Percentiles rank a stretch among this genome's conserved stretches.
phyloP scores from a whole-genome alignment of 345 rosid species.

The Corymbia maculata region DNA sequence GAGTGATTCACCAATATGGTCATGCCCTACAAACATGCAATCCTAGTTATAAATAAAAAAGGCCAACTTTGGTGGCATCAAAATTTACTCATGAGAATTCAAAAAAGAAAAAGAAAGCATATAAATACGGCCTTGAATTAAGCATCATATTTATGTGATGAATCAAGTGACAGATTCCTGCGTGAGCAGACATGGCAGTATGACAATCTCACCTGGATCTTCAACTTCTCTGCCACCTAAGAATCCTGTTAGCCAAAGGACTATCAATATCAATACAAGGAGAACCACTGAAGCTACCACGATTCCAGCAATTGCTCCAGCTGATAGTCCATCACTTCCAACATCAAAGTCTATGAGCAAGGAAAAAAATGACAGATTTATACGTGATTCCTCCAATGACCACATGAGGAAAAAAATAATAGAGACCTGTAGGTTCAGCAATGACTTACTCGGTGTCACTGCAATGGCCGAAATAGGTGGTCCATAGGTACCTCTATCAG shows the following conservation, averaged over 20 bases:
- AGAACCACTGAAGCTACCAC: conserved; percentile 36
- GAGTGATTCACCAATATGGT: neutral
- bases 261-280: conserved; percentile 17
- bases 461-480: conserved; percentile 80
- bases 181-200: rapidly evolving
- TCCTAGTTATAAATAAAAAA: neutral
- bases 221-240: conserved; percentile 41
- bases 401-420: neutral
- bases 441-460: conserved; percentile 63
- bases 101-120: neutral
- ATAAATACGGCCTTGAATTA: neutral
- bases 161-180: neutral
- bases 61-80: neutral
- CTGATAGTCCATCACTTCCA: conserved; percentile 37
- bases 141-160: neutral
- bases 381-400: neutral
- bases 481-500: conserved; percentile 58
- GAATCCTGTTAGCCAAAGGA: conserved; percentile 36
- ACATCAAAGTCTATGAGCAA: conserved; percentile 46
- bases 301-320: conserved; percentile 54
- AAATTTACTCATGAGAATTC: neutral
- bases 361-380: neutral
- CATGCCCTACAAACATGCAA: rapidly evolving
- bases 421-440: neutral
- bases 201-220: conserved; percentile 33